Evolutionary conservation across 1,284 basidiomycete species (phyloP).

Genomic region (Microbotryum intermedium): DNA sequence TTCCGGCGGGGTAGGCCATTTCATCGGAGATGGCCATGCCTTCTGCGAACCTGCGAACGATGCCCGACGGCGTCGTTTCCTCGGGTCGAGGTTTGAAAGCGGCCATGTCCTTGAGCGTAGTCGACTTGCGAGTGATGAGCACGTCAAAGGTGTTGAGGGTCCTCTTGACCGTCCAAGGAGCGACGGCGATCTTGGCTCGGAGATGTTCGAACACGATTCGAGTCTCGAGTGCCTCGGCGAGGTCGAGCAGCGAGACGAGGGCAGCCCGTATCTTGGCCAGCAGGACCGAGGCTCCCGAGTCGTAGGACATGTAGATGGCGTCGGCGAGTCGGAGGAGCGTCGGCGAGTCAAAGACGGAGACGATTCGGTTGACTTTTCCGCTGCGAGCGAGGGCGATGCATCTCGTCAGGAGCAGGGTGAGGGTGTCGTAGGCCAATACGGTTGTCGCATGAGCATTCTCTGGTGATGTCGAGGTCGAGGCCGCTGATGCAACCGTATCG

Average conservation of each 20-base stretch:
- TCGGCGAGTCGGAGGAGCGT: constrained; percentile 4
- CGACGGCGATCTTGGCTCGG: constrained; percentile 14
- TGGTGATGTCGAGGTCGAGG: background rate
- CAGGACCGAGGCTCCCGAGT: constrained; percentile 4
- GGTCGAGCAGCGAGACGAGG: constrained; percentile 12
- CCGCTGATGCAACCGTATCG: background rate
- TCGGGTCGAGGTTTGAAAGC: background rate
- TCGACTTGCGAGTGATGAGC: constrained; percentile 1
- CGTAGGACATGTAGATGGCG: constrained; percentile 16
- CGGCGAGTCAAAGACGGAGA: background rate
- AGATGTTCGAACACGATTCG: constrained; percentile 7
- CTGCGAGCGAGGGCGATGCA: background rate
- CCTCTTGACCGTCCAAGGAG: constrained; percentile 17
- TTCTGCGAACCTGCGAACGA: constrained; percentile 7
- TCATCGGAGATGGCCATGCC: constrained; percentile 23
- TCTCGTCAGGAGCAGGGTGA: constrained; percentile 15
- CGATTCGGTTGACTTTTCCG: constrained; percentile 2
- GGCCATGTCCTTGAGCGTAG: constrained; percentile 5
- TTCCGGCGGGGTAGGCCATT: constrained; percentile 17
- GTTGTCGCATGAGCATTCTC: background rate
- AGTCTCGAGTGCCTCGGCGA: constrained; percentile 4
- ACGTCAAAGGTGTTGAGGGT: constrained; percentile 13
- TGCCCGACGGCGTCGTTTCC: background rate
- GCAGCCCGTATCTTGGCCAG: constrained; percentile 7
- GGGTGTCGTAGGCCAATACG: constrained; percentile 10